These are phyloP conservation scores for Pluteus cervinus DNA, from an alignment of 768 basidiomycete species.

Conservation along the genomic window DNA sequence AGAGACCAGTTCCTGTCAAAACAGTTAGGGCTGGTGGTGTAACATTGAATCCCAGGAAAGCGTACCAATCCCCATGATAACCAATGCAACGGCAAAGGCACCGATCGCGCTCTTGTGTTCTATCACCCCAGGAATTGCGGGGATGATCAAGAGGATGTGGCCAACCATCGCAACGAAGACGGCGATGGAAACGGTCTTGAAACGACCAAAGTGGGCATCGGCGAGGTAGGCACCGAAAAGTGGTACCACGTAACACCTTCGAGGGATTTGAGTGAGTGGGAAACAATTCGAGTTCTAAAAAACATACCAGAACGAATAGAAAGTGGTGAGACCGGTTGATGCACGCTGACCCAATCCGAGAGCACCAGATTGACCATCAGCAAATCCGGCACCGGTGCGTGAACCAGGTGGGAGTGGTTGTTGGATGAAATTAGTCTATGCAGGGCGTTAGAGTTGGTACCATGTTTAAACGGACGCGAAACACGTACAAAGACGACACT, in stretches of 20 bases:
- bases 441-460: background rate
- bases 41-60: too few species aligned
- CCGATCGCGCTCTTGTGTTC: conserved; percentile 43
- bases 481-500: conserved; percentile 46
- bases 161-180: conserved; percentile 56
- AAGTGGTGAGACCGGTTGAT: conserved; percentile 65
- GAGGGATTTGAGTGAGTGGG: conserved; percentile 6
- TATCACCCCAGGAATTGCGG: conserved; percentile 62
- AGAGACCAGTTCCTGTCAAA: conserved; percentile 50
- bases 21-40: too few species aligned
- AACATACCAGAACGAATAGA: conserved; percentile 64
- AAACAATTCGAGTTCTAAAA: conserved; percentile 8
- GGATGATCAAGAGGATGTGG: conserved; percentile 58
- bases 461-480: background rate
- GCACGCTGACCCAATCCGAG: conserved; percentile 63
- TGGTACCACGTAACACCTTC: conserved; percentile 61
- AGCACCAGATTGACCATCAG: conserved; percentile 57
- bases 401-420: conserved; percentile 61
- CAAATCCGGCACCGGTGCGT: conserved; percentile 54
- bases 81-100: conserved; percentile 50
- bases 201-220: conserved; percentile 67
- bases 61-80: conserved; percentile 52
- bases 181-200: conserved; percentile 64
- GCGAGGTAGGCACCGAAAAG: conserved; percentile 69
- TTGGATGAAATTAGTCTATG: conserved; percentile 71